A percentile compares a stretch with the other conserved stretches of the same genome.
Conservation (phyloP, 2,329 filamentous ascomycete genomes). For the Thielaviopsis cerberus region DNA sequence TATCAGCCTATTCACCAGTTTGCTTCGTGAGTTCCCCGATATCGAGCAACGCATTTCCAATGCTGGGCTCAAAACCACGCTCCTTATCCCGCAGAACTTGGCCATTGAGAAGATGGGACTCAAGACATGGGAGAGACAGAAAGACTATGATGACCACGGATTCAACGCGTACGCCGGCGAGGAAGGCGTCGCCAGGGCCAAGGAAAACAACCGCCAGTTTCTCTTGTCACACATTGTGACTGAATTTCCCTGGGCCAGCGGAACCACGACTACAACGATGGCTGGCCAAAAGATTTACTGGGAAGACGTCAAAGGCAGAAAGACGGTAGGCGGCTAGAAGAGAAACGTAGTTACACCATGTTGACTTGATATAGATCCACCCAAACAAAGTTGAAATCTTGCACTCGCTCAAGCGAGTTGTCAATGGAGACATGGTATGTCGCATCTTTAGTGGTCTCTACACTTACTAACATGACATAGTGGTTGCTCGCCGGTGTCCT, state of each 20-base stretch:
- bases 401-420: slow-evolving; percentile 53
- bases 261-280: slow-evolving; percentile 45
- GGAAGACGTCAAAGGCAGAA: slow-evolving; percentile 51
- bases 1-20: slow-evolving; percentile 69
- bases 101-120: slow-evolving; percentile 59
- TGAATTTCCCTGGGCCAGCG: slow-evolving; percentile 54
- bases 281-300: slow-evolving; percentile 62
- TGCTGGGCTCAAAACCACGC: slow-evolving; percentile 50
- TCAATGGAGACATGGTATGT: slow-evolving; percentile 64
- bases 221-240: slow-evolving; percentile 72
- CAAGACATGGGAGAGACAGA: slow-evolving; percentile 70
- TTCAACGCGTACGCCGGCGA: slow-evolving; percentile 56
- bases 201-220: slow-evolving; percentile 58
- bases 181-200: slow-evolving; percentile 57
- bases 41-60: slow-evolving; percentile 52
- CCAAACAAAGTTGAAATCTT: slow-evolving; percentile 65
- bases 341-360: slow-evolving; percentile 1
- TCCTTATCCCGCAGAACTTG: slow-evolving; percentile 73
- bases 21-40: slow-evolving; percentile 57
- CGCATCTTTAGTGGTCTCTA: slow-evolving; percentile 9
- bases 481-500: neutral
- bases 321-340: slow-evolving; percentile 33
- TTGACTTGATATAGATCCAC: slow-evolving; percentile 38
- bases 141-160: slow-evolving; percentile 52
- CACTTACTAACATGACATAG: neutral